Base-by-base conservation (phyloP, 1,139 yeast genomes). In the Magnusiomyces starmeri region DNA sequence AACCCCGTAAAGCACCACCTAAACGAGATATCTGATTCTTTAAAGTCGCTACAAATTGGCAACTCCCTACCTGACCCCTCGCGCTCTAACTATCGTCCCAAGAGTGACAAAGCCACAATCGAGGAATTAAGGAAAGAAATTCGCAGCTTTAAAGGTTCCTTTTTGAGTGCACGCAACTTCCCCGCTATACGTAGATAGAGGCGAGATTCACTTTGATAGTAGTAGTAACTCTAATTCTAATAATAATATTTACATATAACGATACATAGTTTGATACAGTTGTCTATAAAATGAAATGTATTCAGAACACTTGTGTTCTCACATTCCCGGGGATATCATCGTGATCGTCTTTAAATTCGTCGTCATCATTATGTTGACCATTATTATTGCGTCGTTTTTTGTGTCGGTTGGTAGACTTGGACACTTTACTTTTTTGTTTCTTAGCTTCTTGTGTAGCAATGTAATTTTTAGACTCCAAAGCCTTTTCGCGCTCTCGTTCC, bases 121-220 rank as follows among this genome's bases (percentile, higher is more conserved):
- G 51, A 54, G 9, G 65, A 64, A 18, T 55, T 66, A 42, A 64
- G 60, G 56, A 65, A 65, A 53, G 71, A 68, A 41, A 67, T 68
- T 44, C 52, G 71, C 25, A 55, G 66, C 2, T 54, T 68, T 42
- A 68, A 68, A 56, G 68, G 69, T 9, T 57, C 65, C 4, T 51
- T 66, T 12, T 55, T 67, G 32, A 58, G 59, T 29, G 56, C 62
- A 40, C 54, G 56, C 54, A 54, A 48, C 43, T 54, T 54, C 22
- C 53, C 54, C n/a, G 14, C 46, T 29, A 39, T 27, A 10, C 27
- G 43, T 20, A 18, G 43, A 16, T 40, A 25, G 22, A 4, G 20
- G 9, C 3, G 9, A 39, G 22, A 39, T 16, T n/a, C n/a, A n/a
- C n/a, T n/a, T n/a, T n/a, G n/a, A n/a, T n/a, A n/a, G n/a, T n/a